Evolutionary conservation across 1,139 yeast genomes (phyloP), one percentile per base, ranked within the genome.

Genomic region (Williopsis jadinii): DNA sequence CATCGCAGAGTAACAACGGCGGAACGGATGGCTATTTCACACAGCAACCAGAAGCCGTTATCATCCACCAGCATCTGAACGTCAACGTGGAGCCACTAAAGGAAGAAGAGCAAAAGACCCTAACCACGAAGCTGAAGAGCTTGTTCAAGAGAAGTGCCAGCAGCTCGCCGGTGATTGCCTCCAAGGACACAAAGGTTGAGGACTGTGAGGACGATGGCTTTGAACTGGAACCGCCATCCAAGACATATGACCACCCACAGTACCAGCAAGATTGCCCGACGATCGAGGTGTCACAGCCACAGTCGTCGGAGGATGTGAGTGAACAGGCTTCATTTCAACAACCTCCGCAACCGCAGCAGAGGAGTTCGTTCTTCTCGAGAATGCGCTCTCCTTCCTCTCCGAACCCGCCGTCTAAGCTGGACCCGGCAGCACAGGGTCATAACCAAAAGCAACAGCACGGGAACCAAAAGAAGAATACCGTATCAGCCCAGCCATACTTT

Each of bases 401-500:
- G 32, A 47, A 44, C 29, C 61, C 58, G 27, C 44, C 52, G 9
- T 35, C 41, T 2, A 32, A 45, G 29, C 10, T 9, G 4, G 15
- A 36, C 3, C 37, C 34, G 8, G 15, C 10, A 5, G 10, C 11
- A 4, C 34, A 32, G 26, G 19, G 29, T 11, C 36, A 34, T 12
- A 24, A 34, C 9, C 34, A 29, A 24, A 28, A 13, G 12, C 37
- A 15, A 26, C 30, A 10, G 11, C 30, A 28, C 24, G 12, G 14
- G 12, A 6, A 5, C 5, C 33, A 37, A 15, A 27, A 34, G 40
- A 52, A 38, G 51, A 41, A 43, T 30, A 64, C 67, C 9, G 65
- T 68, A n/a, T 56, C 63, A 3, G 64, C 72, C 5, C 75, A 68
- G 50, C 68, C 72, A 39, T 71, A 72, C 54, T 75, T 75, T 55